Evolutionary conservation across 1,284 basidiomycete genomes (phyloP).

Genomic region (Ganoderma resinaceum): DNA sequence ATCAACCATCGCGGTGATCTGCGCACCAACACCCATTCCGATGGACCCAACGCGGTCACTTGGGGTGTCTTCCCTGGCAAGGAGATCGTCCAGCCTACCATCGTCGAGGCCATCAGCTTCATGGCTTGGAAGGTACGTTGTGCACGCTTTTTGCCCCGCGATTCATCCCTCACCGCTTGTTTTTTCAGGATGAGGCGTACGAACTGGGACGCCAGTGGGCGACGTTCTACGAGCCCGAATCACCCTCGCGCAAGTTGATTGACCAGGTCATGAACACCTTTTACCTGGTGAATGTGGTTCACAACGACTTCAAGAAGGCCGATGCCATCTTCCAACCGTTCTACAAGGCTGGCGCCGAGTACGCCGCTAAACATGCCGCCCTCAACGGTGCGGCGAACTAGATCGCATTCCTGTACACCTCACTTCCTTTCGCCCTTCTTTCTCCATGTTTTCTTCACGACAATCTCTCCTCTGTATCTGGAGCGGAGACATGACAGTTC

Average conservation of each 20-base stretch:
- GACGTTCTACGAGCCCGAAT: slow-evolving; percentile 83
- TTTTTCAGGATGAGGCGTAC: slow-evolving; percentile 89
- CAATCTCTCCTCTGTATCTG: neutral
- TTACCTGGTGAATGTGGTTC: slow-evolving; percentile 96
- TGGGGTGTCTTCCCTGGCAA: slow-evolving; percentile 99
- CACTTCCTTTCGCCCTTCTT: neutral
- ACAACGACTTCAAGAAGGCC: slow-evolving; percentile 92
- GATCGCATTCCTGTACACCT: slow-evolving; percentile 11
- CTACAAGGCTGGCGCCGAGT: slow-evolving; percentile 74
- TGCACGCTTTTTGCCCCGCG: neutral
- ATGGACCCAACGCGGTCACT: slow-evolving; percentile 97
- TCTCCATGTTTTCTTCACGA: neutral
- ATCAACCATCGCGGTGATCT: slow-evolving; percentile 94
- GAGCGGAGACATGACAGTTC: slow-evolving; percentile 22
- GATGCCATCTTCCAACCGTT: slow-evolving; percentile 91
- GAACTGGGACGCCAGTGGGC: slow-evolving; percentile 97
- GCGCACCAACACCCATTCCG: slow-evolving; percentile 89
- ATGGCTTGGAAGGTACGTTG: slow-evolving; percentile 91
- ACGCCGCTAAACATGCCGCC: slow-evolving; percentile 47
- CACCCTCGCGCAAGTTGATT: slow-evolving; percentile 81
- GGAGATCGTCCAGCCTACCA: slow-evolving; percentile 97
- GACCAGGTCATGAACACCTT: slow-evolving; percentile 80
- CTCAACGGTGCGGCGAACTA: slow-evolving; percentile 34
- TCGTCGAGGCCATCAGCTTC: slow-evolving; percentile 97
- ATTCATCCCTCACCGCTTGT: slow-evolving; percentile 8